These are phyloP conservation scores for Naganishia onofrii DNA, from an alignment of 768 basidiomycete genomes.

Conservation along the genomic window DNA sequence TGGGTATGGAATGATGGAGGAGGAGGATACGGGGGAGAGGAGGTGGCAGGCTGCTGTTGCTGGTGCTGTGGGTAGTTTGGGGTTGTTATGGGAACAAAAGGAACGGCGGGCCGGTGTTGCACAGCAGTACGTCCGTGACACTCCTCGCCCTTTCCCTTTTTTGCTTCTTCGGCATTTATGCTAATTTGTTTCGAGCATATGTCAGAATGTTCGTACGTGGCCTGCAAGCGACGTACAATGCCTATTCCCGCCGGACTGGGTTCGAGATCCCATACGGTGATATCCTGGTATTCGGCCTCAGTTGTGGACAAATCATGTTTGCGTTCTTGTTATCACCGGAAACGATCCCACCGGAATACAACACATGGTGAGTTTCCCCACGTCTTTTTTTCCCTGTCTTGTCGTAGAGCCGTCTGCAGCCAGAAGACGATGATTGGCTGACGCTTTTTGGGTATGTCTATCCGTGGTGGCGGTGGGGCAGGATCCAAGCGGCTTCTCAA, in stretches of 20 bases:
- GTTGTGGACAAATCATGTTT: conserved; percentile 83
- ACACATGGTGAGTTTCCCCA: conserved; percentile 59
- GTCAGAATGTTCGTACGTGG: conserved; percentile 59
- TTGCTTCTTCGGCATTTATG: background rate
- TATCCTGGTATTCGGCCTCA: conserved; percentile 73
- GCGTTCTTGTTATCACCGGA: conserved; percentile 74
- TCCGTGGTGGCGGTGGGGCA: conserved; percentile 49
- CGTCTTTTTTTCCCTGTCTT: background rate
- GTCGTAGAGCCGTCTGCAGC: too few relatives aligned
- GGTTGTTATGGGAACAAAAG: conserved; percentile 45
- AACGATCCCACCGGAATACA: conserved; percentile 76
- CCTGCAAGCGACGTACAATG: conserved; percentile 83
- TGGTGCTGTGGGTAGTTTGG: conserved; percentile 49
- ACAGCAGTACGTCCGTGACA: conserved; percentile 43
- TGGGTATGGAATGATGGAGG: conserved; percentile 8
- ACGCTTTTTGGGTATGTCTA: background rate
- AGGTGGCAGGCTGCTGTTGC: conserved; percentile 52
- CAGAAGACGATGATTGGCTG: too few relatives aligned
- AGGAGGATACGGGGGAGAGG: conserved; percentile 39
- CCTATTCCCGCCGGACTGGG: conserved; percentile 65
- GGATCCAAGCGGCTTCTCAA: conserved; percentile 70
- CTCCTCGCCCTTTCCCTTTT: background rate
- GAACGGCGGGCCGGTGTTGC: conserved; percentile 45
- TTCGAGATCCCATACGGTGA: conserved; percentile 78
- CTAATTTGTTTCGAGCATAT: background rate